Evolutionary conservation across 805 yeast species (phyloP).

Genomic region (Wickerhamiella hasegawae): DNA sequence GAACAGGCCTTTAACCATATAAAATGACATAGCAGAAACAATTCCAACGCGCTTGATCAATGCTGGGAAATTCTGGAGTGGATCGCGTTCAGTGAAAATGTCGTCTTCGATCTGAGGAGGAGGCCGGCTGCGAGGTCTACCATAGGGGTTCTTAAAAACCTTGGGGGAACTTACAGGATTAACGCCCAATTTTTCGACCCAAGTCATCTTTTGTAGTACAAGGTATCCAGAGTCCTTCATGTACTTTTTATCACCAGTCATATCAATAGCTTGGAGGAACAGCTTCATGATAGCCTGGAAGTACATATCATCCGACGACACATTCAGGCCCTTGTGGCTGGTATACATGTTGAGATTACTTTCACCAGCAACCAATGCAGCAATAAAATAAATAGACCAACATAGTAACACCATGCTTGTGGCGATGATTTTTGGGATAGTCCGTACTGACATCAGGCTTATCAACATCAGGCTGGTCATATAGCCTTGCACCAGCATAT

Average conservation of each 20-base stretch:
- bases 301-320: not conserved
- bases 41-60: no score
- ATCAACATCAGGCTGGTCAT: no score
- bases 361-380: constrained; percentile 3
- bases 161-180: no score
- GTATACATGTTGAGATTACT: constrained; percentile 1
- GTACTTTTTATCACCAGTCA: not conserved
- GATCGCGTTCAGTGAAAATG: no score
- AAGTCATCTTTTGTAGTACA: not conserved
- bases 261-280: not conserved
- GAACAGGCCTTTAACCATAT: no score
- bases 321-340: not conserved
- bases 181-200: not conserved
- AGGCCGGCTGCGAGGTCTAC: no score
- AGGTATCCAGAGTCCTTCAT: not conserved
- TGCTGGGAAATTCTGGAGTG: no score
- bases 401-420: not conserved
- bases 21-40: no score
- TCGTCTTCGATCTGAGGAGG: no score
- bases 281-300: not conserved
- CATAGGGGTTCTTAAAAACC: no score
- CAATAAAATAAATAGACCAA: constrained; percentile 2
- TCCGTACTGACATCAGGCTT: no score
- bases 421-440: not conserved
- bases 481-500: no score